A percentile compares a stretch with the other conserved stretches of the same genome.
Evolutionary conservation across 108 stramenopile genomes (phyloP).

Genomic region (Stephanodiscus triporus): DNA sequence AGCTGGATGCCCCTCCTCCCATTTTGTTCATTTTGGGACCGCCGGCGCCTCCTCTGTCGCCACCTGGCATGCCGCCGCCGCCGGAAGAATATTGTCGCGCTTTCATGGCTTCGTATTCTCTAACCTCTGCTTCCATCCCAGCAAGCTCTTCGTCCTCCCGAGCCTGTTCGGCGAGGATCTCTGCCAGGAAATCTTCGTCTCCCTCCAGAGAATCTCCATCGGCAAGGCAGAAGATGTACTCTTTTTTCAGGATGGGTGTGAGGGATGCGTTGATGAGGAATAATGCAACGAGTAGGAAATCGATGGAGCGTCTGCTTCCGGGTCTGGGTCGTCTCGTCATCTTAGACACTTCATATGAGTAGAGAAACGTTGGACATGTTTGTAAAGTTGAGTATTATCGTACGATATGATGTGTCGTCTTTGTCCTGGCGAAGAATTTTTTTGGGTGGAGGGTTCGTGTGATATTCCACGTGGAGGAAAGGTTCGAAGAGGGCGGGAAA

Average conservation of each 20-base stretch:
- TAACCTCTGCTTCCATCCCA: slow-evolving; percentile 32
- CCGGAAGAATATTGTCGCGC: slow-evolving; percentile 22
- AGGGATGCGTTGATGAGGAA: slow-evolving; percentile 6
- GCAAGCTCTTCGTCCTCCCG: slow-evolving; percentile 43
- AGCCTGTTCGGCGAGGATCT: slow-evolving; percentile 51
- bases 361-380: too few species aligned
- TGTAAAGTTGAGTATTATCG: too few species aligned
- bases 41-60: slow-evolving; percentile 1
- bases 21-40: slow-evolving; percentile 31
- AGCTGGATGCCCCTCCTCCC: slow-evolving; percentile 26
- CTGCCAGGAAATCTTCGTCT: slow-evolving; percentile 49
- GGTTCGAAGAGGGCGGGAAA: too few species aligned
- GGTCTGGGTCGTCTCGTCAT: neutral
- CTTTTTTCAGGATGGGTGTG: slow-evolving; percentile 2
- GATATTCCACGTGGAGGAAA: too few species aligned
- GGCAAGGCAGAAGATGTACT: neutral
- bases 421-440: too few species aligned
- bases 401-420: too few species aligned
- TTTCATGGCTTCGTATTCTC: slow-evolving; percentile 40
- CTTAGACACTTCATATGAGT: too few species aligned
- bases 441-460: too few species aligned
- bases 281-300: neutral
- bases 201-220: slow-evolving; percentile 4
- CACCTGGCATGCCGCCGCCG: neutral
- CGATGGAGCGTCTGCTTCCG: neutral